Evolutionary conservation across 352 stramenopile genomes (phyloP).

Genomic region (Globisporangium nunn): DNA sequence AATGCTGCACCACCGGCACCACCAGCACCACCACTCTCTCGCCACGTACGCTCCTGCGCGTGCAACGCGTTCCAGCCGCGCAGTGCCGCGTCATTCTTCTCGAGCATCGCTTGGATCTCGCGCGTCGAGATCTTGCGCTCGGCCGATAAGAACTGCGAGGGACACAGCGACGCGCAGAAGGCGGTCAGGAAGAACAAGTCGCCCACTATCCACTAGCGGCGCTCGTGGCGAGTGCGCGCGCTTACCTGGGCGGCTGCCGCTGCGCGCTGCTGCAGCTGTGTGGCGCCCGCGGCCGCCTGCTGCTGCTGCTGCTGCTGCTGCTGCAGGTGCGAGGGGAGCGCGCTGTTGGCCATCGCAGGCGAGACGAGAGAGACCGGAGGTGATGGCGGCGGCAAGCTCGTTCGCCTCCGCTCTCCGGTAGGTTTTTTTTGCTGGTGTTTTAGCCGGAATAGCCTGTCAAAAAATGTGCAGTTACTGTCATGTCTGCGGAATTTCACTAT

Average conservation of each 20-base stretch:
- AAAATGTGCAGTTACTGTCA: no score
- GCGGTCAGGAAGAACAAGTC: no score
- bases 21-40: neutral
- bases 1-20: neutral
- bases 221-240: neutral
- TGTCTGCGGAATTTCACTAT: no score
- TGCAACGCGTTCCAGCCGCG: constrained; percentile 68
- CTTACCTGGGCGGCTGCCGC: constrained; percentile 45
- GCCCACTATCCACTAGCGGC: no score
- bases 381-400: no score
- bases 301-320: constrained; percentile 5
- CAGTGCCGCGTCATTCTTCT: constrained; percentile 80
- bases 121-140: constrained; percentile 46
- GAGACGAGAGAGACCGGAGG: no score
- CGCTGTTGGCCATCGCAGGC: neutral
- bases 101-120: constrained; percentile 79
- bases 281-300: constrained; percentile 6
- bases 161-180: constrained; percentile 7
- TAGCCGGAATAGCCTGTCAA: no score
- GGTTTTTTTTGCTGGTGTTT: no score
- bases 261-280: constrained; percentile 46
- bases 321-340: constrained; percentile 1
- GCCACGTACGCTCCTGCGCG: constrained; percentile 59
- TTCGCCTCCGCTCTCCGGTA: no score
- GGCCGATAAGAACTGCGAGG: constrained; percentile 20